These are phyloP conservation scores for Phytopythium delawarense DNA, from an alignment of 352 stramenopile genomes.

Conservation along the genomic window DNA sequence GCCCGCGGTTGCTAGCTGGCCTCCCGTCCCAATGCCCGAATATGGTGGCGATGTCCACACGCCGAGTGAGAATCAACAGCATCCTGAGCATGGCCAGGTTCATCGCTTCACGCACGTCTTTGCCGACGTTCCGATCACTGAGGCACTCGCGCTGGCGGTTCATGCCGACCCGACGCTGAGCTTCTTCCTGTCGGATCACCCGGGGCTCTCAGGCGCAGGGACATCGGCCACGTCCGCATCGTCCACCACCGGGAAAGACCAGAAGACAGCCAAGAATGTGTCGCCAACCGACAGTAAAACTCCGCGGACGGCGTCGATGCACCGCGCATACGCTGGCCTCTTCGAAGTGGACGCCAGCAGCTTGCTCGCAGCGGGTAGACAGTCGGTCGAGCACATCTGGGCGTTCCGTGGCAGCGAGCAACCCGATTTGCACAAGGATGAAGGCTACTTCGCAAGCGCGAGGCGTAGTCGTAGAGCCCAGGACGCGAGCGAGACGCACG, in stretches of 20 bases:
- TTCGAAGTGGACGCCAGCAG: slow-evolving; percentile 66
- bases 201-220: slow-evolving; percentile 15
- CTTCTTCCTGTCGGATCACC: slow-evolving; percentile 61
- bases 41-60: slow-evolving; percentile 4
- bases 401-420: not conserved
- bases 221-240: slow-evolving; percentile 7
- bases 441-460: slow-evolving; percentile 2
- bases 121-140: slow-evolving; percentile 36
- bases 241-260: slow-evolving; percentile 19
- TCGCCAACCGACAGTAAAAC: slow-evolving; percentile 9
- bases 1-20: slow-evolving; percentile 15
- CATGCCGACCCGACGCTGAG: slow-evolving; percentile 59
- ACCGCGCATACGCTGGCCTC: slow-evolving; percentile 35
- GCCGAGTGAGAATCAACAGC: slow-evolving; percentile 5
- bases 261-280: slow-evolving; percentile 16
- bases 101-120: slow-evolving; percentile 51
- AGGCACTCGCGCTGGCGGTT: slow-evolving; percentile 37
- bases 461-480: slow-evolving; percentile 1
- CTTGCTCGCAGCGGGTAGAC: slow-evolving; percentile 25
- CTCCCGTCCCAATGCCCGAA: not conserved
- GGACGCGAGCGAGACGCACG: not conserved
- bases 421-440: slow-evolving; percentile 2
- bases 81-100: not conserved
- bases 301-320: slow-evolving; percentile 6
- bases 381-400: slow-evolving; percentile 52